Percentiles rank a stretch among this genome's conserved stretches.
phyloP scores from a whole-genome alignment of 2,329 filamentous ascomycete species.

The Dactylellina sp. region DNA sequence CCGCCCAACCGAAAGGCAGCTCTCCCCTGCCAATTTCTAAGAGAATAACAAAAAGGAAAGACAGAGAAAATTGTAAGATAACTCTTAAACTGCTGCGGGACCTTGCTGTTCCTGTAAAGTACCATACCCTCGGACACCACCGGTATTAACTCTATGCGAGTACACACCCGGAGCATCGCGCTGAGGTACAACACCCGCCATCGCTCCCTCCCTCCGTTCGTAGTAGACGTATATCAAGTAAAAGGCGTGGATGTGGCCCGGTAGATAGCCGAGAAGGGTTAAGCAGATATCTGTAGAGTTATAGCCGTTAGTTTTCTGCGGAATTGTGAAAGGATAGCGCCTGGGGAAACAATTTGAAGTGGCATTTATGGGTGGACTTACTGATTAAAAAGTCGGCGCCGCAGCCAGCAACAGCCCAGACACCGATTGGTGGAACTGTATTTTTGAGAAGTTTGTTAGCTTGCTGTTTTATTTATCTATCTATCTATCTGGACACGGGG shows the following conservation, averaged over 20 bases:
- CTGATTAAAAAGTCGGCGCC: slow-evolving; percentile 65
- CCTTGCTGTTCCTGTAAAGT: slow-evolving; percentile 32
- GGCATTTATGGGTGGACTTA: too few species aligned
- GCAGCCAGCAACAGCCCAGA: slow-evolving; percentile 74
- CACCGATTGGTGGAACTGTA: slow-evolving; percentile 75
- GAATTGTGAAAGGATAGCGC: too few species aligned
- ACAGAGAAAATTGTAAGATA: too few species aligned
- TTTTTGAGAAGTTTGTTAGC: slow-evolving; percentile 23
- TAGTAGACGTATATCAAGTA: slow-evolving; percentile 87
- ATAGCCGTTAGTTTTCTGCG: too few species aligned
- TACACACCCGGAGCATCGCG: slow-evolving; percentile 44
- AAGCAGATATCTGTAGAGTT: slow-evolving; percentile 72
- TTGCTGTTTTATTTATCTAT: too few species aligned
- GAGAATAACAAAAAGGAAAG: too few species aligned
- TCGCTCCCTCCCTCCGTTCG: slow-evolving; percentile 67
- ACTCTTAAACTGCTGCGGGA: slow-evolving; percentile 23
- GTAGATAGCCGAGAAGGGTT: slow-evolving; percentile 77
- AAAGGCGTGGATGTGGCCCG: slow-evolving; percentile 83
- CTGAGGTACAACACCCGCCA: slow-evolving; percentile 26
- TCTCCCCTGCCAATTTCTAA: too few species aligned
- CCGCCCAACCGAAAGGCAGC: too few species aligned
- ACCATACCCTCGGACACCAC: slow-evolving; percentile 42
- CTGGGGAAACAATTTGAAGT: too few species aligned
- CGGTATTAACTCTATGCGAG: slow-evolving; percentile 45
- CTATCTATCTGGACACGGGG: too few species aligned